phyloP scores from a whole-genome alignment of 2,329 filamentous ascomycete species.

The Aureobasidium sp. region DNA sequence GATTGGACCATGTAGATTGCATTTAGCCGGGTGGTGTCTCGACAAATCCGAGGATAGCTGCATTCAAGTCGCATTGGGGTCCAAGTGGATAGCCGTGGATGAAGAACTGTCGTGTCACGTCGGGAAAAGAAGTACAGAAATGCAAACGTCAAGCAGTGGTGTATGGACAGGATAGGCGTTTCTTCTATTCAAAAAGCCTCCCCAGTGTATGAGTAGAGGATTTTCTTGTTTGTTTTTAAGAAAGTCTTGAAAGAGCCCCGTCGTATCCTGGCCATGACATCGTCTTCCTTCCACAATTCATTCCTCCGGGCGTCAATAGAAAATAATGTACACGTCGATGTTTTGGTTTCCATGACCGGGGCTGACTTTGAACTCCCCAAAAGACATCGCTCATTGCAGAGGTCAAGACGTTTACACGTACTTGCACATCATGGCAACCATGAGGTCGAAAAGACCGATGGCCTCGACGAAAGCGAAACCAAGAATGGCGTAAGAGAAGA shows the following conservation, averaged over 20 bases:
- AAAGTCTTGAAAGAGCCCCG: constrained; percentile 13
- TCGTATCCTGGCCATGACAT: constrained; percentile 16
- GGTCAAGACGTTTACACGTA: constrained; percentile 30
- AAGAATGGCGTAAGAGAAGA: constrained; percentile 93
- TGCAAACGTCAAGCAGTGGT: background rate
- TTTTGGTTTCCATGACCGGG: constrained; percentile 14
- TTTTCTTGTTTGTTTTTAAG: constrained; percentile 16
- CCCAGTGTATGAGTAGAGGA: constrained; percentile 13
- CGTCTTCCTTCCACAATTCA: constrained; percentile 8
- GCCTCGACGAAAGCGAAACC: constrained; percentile 94
- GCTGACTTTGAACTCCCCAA: constrained; percentile 10
- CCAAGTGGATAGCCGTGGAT: background rate
- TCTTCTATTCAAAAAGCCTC: constrained; percentile 2
- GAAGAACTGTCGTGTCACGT: constrained; percentile 7
- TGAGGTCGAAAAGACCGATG: constrained; percentile 82
- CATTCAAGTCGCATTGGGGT: background rate
- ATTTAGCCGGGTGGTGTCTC: background rate
- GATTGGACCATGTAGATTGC: background rate
- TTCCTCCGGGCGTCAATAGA: constrained; percentile 14
- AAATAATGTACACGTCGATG: constrained; percentile 17
- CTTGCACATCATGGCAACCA: constrained; percentile 91
- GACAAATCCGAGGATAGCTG: background rate
- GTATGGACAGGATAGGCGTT: constrained; percentile 10
- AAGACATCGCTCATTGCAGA: constrained; percentile 9
- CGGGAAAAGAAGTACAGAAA: background rate